Conservation (phyloP, 2,329 filamentous ascomycete species). For the Mycosphaerella sp. region DNA sequence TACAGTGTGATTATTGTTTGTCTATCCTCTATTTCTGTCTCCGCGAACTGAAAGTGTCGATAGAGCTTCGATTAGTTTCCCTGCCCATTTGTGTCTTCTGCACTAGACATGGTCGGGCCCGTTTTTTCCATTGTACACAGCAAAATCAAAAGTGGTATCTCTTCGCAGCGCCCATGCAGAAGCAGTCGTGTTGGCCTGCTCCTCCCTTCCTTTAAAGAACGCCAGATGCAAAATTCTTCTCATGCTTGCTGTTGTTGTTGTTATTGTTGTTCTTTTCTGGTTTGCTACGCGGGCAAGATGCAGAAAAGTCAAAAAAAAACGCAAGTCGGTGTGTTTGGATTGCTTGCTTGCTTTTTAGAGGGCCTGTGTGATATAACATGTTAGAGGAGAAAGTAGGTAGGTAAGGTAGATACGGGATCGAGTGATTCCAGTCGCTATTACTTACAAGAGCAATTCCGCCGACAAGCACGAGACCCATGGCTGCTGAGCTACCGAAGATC, state of each 20-base stretch:
- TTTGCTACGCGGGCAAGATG: neutral
- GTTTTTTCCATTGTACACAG: neutral
- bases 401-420: neutral
- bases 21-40: neutral
- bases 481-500: conserved; percentile 10
- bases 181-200: neutral
- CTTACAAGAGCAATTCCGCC: conserved; percentile 17
- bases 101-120: neutral
- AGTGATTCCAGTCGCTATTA: neutral
- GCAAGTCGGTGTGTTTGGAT: neutral
- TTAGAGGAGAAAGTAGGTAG: neutral
- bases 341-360: too few species aligned
- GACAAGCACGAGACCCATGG: conserved; percentile 15
- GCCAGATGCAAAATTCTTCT: neutral
- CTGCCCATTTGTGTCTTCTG: neutral
- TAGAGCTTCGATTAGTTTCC: neutral
- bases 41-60: neutral
- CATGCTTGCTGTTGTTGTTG: neutral
- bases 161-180: neutral
- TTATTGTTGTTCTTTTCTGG: too few species aligned
- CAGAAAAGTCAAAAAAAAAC: neutral
- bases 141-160: neutral
- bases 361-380: neutral
- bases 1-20: neutral
- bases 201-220: neutral